Base-by-base conservation (phyloP, 23 red algal genomes). In the Gracilaria vermiculophylla region DNA sequence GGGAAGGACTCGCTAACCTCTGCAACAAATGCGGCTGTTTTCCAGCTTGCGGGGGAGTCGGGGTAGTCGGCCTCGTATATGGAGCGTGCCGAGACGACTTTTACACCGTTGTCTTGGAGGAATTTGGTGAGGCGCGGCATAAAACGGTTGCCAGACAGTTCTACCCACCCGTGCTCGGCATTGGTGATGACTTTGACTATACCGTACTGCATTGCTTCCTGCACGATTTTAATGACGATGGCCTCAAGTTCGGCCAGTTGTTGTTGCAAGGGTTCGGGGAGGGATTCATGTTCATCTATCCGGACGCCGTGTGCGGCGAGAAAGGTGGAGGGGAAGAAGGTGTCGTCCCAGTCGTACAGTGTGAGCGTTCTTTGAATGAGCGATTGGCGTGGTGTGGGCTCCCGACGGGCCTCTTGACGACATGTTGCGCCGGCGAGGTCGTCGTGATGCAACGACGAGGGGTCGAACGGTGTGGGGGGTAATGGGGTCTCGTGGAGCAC, bases 301-400 rank as follows among this genome's bases (percentile, higher is more conserved):
- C 88, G 78, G 10, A 90, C 65, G 15, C 95, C 95, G 57, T 42
- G 53, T 2, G 81, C 60, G 2, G 95, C 84, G 21, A 98, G 86
- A 70, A 75, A 98, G 1, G 95, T 94, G 34, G 95, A 98, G 29
- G 95, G 89, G 43, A 98, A 85, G 45, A 98, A 81, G 12, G 95
- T 98, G 37, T 98, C 95, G 60, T 98, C 95, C 91, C 90, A 98
- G 42, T 98, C 95, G 62, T 94, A 98, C 2, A 98, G 45, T 17
- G 88, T 94, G 16, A 98, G 84, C 27, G 95, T 97, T 43, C 66
- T 55, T 67, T 94, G 80, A 55, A 78, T 45, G n/a, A 91, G 52
- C 21, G 87, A 53, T 12, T 80, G 45, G 0, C 61, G 73, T 14
- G n/a, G 49, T 20, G 64, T 20, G 64, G 13, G 33, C 6, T 40